Evolutionary conservation across 2,329 filamentous ascomycete species (phyloP), one percentile per base, ranked within the genome.

Genomic region (Coniella vitis): DNA sequence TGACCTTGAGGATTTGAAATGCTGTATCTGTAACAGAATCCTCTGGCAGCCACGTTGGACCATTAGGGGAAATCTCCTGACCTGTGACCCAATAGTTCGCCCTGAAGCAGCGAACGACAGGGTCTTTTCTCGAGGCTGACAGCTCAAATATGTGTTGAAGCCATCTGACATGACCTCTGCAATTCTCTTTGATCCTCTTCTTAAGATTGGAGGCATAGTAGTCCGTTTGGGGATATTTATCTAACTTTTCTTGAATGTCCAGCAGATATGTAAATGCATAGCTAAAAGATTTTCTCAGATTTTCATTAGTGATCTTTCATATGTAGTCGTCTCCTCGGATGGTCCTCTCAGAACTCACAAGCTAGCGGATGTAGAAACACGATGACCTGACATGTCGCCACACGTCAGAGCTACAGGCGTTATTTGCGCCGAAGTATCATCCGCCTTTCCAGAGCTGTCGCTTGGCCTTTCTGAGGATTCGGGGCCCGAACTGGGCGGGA

Each of bases 321-420:
- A 19, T 9, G 3, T 4, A 10, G 3, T 7, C 19, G 10, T 13
- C 10, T 2, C 8, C n/a, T n/a, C n/a, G n/a, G n/a, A 29, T 14
- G 17, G 9, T 14, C n/a, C 2, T 9, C 8, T 12, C n/a, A 14
- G n/a, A 8, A 35, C 45, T 47, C 7, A 40, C 45, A 34, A 47
- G 36, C 45, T 47, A 8, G 45, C 19, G 34, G 45, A 47, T 13
- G 45, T 47, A 4, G 14, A 40, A 13, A 47, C 14, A 0, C 45
- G 37, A 34, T 47, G 45, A 7, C 45, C 45, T 34, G 45, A 47
- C 45, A 47, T 40, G 45, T 47, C 45, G 13, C 45, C 45, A 31
- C 45, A 47, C 9, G 45, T 47, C 37, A 47, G 35, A 10, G 45
- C 45, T 19, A 40, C 19, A n/a, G 14, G 8, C n/a, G 12, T 34